Evolutionary conservation across 345 rosid species (phyloP), one percentile per base, ranked within the genome.

Genomic region (Aegle marmelos): DNA sequence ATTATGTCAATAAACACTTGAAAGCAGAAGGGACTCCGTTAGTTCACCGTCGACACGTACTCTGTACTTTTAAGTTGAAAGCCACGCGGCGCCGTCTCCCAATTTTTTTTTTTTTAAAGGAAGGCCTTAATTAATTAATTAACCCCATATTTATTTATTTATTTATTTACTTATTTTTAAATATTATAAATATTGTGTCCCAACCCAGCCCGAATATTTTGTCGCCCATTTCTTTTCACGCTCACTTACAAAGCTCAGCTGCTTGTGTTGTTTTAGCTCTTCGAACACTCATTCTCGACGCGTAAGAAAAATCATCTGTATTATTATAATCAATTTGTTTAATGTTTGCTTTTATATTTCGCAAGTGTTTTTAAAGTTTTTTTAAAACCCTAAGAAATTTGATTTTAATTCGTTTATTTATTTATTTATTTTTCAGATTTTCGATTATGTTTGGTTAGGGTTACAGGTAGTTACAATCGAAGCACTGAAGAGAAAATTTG

Each of bases 351-450:
- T 60, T 25, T 9, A n/a, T 39, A 34, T 70, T 57, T 27, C 0
- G 13, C 1, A 7, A 24, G 2, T 25, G 14, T 68, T 13, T 68
- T 68, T 69, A n/a, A n/a, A n/a, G n/a, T n/a, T n/a, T n/a, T 9
- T 37, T 28, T 74, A 9, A 74, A 74, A 60, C 69, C 77, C 77
- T 60, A 74, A 74, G 57, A 45, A 61, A 39, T 39, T 36, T 53
- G 22, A 53, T 19, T 5, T 53, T 53, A 16, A 27, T 60, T 16
- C 2, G 4, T 28, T 74, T 37, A 21, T 62, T 45, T 45, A 19
- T 25, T 73, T 36, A 37, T 39, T 39, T 0, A 17, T 25, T 73
- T 36, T 73, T 5, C 57, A 60, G 57, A 41, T 30, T 74, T 28
- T 30, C 48, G 28, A 28, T 56, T 45, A 14, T 48, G 78, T 48